Evolutionary conservation across 1,139 yeast genomes (phyloP).

Genomic region (Suhomyces bribrorum): DNA sequence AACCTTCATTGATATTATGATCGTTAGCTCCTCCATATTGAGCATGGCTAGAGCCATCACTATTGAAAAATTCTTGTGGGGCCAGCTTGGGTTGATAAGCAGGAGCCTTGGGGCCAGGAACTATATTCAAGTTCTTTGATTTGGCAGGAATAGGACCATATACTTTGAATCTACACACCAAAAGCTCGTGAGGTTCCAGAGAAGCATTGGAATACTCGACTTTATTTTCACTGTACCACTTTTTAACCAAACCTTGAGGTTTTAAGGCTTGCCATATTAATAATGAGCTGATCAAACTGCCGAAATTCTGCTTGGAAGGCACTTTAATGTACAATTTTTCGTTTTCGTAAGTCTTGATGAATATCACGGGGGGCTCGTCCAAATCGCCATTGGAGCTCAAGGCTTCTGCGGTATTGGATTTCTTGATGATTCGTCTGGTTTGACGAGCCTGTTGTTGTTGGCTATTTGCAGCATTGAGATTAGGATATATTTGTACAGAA

Average conservation of each 20-base stretch:
- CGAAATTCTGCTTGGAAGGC: conserved; percentile 45
- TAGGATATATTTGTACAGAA: conserved; percentile 40
- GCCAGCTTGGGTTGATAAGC: conserved; percentile 32
- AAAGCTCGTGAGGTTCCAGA: conserved; percentile 40
- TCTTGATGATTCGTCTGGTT: conserved; percentile 11
- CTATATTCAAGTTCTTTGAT: conserved; percentile 41
- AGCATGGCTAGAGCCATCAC: conserved; percentile 4
- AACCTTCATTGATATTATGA: conserved; percentile 48
- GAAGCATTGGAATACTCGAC: conserved; percentile 30
- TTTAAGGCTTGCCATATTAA: conserved; percentile 66
- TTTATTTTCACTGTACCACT: conserved; percentile 52
- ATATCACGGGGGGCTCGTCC: conserved; percentile 46
- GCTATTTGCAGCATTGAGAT: conserved; percentile 15
- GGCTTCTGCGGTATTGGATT: conserved; percentile 3
- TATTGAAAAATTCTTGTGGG: conserved; percentile 11
- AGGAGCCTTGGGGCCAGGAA: conserved; percentile 51
- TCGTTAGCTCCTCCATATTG: conserved; percentile 5
- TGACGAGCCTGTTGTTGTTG: conserved; percentile 16
- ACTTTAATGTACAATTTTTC: conserved; percentile 50
- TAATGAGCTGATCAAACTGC: conserved; percentile 50
- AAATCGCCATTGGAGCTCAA: conserved; percentile 2
- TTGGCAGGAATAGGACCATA: conserved; percentile 60
- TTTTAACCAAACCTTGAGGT: conserved; percentile 59
- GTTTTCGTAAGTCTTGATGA: conserved; percentile 48
- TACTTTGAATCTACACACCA: conserved; percentile 66